Base-by-base conservation (phyloP, 2,329 filamentous ascomycete species). In the Colletotrichum incanum region DNA sequence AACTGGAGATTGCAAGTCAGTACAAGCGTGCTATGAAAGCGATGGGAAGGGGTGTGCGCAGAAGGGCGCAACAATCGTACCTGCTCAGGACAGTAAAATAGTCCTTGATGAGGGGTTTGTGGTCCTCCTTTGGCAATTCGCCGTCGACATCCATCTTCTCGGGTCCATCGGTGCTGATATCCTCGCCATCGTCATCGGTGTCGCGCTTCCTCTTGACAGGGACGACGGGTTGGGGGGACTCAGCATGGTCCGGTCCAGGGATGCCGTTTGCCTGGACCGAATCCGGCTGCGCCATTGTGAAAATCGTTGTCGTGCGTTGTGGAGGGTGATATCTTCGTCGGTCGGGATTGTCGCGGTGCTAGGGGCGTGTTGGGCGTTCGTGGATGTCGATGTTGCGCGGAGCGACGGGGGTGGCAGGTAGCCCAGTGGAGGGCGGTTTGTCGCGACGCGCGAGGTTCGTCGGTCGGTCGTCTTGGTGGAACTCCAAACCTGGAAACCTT, bases 131-230 rank as follows among this genome's bases (percentile, higher is more conserved):
- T 16, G 65, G 52, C 20, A 31, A 34, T 34, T 62, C 71, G 79
- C 82, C 71, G 75, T 81, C 76, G 73, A 77, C 50, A 43, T 72
- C 47, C 52, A 74, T 75, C 65, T 75, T 74, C 72, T 77, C 78
- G 28, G 80, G 78, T 68, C 49, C 58, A 63, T 74, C 65, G 59
- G 47, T 58, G 47, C 70, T 74, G 16, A 74, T 76, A 5, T 84
- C 84, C 75, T 85, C 83, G 72, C 78, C 82, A 7, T 84, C 84
- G 75, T 86, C 84, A 71, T 78, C 82, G 61, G 82, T 80, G 76
- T 90, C 88, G 85, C 89, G 89, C 83, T 91, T 91, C 80, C 89
- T 85, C 83, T 91, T 91, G 70, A 82, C 82, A 34, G 84, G 80
- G 43, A 83, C 76, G 65, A 79, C 77, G 62, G 80, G 76, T 64